These are phyloP conservation scores for Peniophora sp. DNA, from an alignment of 1,284 basidiomycete genomes.

Conservation along the genomic window DNA sequence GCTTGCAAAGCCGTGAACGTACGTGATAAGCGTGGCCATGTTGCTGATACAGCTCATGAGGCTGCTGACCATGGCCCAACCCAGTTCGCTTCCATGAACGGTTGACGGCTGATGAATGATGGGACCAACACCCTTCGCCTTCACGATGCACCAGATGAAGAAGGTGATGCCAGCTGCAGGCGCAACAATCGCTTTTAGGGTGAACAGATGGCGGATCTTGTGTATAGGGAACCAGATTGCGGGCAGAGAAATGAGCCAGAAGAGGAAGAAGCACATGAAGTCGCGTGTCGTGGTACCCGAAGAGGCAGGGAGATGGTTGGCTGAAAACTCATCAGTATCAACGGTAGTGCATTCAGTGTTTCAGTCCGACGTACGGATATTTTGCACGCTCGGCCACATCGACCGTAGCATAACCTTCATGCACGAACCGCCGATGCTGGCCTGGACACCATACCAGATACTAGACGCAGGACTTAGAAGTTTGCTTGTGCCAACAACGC, in stretches of 20 bases:
- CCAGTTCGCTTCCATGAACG: constrained; percentile 62
- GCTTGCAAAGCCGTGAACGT: constrained; percentile 14
- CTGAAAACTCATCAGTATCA: constrained; percentile 19
- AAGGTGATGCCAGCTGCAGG: constrained; percentile 71
- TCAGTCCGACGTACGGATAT: constrained; percentile 44
- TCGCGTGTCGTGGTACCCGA: constrained; percentile 65
- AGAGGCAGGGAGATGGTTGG: constrained; percentile 60
- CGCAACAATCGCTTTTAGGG: constrained; percentile 68
- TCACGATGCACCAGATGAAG: constrained; percentile 77
- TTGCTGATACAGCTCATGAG: constrained; percentile 78
- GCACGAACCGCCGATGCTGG: constrained; percentile 76
- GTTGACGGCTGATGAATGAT: constrained; percentile 63
- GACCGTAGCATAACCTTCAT: constrained; percentile 64
- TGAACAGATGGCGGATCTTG: constrained; percentile 78
- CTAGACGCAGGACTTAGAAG: constrained; percentile 19
- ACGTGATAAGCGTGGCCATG: constrained; percentile 71
- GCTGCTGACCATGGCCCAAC: constrained; percentile 75
- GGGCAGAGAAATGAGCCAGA: constrained; percentile 76
- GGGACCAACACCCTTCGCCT: constrained; percentile 76
- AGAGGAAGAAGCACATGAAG: constrained; percentile 81
- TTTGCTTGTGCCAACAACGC: not conserved
- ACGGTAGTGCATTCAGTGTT: constrained; percentile 3
- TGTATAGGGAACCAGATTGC: constrained; percentile 79
- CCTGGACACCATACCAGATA: constrained; percentile 77
- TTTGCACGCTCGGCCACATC: constrained; percentile 68